Evolutionary conservation across 768 basidiomycete species (phyloP), one percentile per base, ranked within the genome.

Genomic region (Cubamyces lactineus): DNA sequence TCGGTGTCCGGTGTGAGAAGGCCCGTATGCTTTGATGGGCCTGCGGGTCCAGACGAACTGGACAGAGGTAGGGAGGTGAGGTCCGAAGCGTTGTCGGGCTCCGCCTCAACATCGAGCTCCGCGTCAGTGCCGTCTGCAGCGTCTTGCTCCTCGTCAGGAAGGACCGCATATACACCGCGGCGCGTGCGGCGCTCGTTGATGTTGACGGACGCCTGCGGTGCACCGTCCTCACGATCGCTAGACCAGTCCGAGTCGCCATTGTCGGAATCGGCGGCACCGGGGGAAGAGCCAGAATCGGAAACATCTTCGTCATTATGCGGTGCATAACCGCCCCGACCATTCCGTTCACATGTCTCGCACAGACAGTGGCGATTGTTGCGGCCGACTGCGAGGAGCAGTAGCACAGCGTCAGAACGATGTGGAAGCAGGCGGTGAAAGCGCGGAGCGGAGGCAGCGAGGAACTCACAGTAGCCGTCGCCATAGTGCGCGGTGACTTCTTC

Each of bases 401-500:
- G 65, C 61, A 64, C 65, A 68, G 67, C 55, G 64, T 58, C 34
- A 51, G 63, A 62, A 63, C 19, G 34, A 11, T 5, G 34, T 34
- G 52, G 56, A 62, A 43, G 57, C 51, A 52, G 49, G 19, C 19
- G 57, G 50, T 48, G 39, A 50, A 66, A 43, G 23, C 38, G 59
- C 41, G 52, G 19, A 53, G 48, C 41, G 41, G 59, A 60, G 50
- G 55, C 40, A 34, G 34, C 34, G 34, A 34, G 34, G n/a, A 21
- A 85, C 90, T 77, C 72, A 94, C 92, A 94, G 74, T 94, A 94
- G 48, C 89, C 89, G 75, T 94, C 91, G 47, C 93, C 92, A 70
- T 94, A 94, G 72, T 92, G 91, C 45, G 92, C 92, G 30, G 92
- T 92, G 48, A 94, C 88, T 74, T 94, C 92, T 74, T 94, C 92